phyloP scores from a whole-genome alignment of 805 yeast species.

The Tetrapisispora arboricola region DNA sequence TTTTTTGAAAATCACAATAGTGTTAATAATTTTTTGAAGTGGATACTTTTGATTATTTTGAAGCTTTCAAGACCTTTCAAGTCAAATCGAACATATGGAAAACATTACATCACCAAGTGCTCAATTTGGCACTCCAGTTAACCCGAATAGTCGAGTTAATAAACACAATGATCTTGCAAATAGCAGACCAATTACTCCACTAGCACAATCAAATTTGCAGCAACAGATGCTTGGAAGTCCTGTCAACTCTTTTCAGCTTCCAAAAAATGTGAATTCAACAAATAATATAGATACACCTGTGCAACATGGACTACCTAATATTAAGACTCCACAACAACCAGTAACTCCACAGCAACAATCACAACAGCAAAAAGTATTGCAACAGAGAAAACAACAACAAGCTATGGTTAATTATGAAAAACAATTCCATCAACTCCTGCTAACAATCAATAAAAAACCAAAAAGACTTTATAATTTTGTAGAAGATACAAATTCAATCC shows the following conservation, averaged over 20 bases:
- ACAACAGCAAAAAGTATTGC: constrained; percentile 20
- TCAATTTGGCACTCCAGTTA: constrained; percentile 4
- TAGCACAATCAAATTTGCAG: not conserved
- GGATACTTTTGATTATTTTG: too few relatives aligned
- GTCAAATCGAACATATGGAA: not conserved
- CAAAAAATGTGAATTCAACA: not conserved
- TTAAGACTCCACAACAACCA: constrained; percentile 6
- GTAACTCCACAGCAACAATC: constrained; percentile 14
- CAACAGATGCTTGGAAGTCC: not conserved
- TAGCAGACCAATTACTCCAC: not conserved
- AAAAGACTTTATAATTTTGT: constrained; percentile 47
- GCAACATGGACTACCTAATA: constrained; percentile 13
- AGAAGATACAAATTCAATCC: constrained; percentile 60
- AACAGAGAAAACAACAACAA: constrained; percentile 30
- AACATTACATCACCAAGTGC: not conserved
- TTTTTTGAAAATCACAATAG: too few relatives aligned
- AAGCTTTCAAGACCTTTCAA: not conserved
- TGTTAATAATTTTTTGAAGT: too few relatives aligned
- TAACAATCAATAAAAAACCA: constrained; percentile 30
- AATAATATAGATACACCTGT: not conserved
- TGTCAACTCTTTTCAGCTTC: constrained; percentile 4
- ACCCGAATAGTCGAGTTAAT: not conserved
- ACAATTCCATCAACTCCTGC: constrained; percentile 30
- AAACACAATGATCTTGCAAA: not conserved
- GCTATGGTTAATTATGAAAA: constrained; percentile 35